A percentile compares a stretch with the other conserved stretches of the same genome.
Evolutionary conservation across 1,139 yeast genomes (phyloP).

Genomic region (Pichia inconspicua): DNA sequence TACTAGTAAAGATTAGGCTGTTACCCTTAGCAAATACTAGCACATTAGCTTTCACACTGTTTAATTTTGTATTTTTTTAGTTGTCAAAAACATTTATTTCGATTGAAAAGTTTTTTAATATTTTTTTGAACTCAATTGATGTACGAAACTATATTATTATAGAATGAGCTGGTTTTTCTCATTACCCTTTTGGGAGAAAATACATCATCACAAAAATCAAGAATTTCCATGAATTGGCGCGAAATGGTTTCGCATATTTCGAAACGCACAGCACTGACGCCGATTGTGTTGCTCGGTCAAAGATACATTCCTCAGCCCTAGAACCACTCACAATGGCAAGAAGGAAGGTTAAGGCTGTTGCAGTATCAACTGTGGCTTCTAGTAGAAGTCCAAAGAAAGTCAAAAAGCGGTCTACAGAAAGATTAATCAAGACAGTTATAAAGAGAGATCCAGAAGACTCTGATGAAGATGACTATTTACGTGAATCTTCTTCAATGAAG

Average conservation of each 20-base stretch:
- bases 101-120: not conserved
- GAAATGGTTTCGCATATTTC: not conserved
- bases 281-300: not conserved
- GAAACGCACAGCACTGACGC: not conserved
- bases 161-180: not conserved
- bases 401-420: not conserved
- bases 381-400: not conserved
- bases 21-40: too few relatives aligned
- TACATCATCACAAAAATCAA: not conserved
- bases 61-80: not conserved
- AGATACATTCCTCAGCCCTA: not conserved
- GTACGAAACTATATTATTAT: too few relatives aligned
- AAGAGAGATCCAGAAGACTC: constrained; percentile 11
- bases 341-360: constrained; percentile 14
- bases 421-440: not conserved
- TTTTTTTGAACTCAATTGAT: too few relatives aligned
- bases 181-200: constrained; percentile 5
- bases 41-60: not conserved
- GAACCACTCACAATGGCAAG: constrained; percentile 14
- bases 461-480: constrained; percentile 6
- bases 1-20: not conserved
- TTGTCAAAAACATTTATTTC: not conserved
- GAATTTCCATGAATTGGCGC: not conserved
- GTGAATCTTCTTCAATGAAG: not conserved
- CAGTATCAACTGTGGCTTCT: not conserved